A percentile compares a stretch with the other conserved stretches of the same genome.
These are phyloP conservation scores for Dactylellina haptotyla DNA, from an alignment of 2,329 filamentous ascomycete genomes.

Conservation along the genomic window DNA sequence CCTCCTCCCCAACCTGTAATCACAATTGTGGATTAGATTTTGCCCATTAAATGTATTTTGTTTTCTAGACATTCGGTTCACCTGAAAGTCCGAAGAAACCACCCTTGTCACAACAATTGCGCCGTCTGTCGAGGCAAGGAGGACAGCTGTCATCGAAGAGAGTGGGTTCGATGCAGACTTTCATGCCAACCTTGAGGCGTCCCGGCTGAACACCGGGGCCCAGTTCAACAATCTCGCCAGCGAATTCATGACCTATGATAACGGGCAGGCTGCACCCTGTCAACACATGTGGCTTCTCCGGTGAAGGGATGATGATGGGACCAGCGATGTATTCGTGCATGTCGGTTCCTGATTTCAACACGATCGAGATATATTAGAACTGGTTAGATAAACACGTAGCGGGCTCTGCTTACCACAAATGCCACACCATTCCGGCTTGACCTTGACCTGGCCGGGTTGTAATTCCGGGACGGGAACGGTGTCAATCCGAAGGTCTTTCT, in stretches of 20 bases:
- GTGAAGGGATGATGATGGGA: slow-evolving; percentile 38
- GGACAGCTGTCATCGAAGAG: slow-evolving; percentile 64
- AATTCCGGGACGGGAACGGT: slow-evolving; percentile 38
- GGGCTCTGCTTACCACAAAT: slow-evolving; percentile 38
- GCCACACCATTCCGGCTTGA: slow-evolving; percentile 51
- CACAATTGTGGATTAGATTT: background rate
- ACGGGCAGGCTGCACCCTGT: slow-evolving; percentile 70
- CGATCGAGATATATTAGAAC: background rate
- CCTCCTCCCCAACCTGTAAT: slow-evolving; percentile 62
- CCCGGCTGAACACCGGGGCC: slow-evolving; percentile 64
- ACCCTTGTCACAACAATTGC: slow-evolving; percentile 70
- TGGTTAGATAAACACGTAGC: background rate
- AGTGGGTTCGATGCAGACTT: slow-evolving; percentile 71
- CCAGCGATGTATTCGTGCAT: slow-evolving; percentile 47
- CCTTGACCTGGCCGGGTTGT: slow-evolving; percentile 42
- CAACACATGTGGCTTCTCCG: slow-evolving; percentile 63
- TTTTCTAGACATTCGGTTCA: background rate
- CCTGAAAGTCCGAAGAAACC: slow-evolving; percentile 66
- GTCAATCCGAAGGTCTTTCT: slow-evolving; percentile 43
- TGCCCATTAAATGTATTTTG: background rate
- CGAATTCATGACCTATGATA: slow-evolving; percentile 74
- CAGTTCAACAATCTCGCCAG: slow-evolving; percentile 70
- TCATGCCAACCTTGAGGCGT: slow-evolving; percentile 66
- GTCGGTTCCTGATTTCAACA: slow-evolving; percentile 27
- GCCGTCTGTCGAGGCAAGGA: slow-evolving; percentile 66